Conservation (phyloP, 441 rosid species). For the Sinapis alba region DNA sequence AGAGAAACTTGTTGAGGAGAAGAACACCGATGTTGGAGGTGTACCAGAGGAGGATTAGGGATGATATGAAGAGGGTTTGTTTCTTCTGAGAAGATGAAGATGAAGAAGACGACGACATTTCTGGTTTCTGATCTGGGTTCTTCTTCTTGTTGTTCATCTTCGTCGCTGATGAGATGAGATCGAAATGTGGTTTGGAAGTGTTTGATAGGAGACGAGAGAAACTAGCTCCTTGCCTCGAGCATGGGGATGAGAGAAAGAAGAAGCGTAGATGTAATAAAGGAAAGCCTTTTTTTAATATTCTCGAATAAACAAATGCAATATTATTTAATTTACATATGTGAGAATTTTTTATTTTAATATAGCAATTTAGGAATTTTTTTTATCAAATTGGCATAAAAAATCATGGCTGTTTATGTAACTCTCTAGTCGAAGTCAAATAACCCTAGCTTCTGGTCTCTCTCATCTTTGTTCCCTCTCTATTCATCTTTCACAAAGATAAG, state of each 20-base stretch:
- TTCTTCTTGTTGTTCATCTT: slow-evolving; percentile 37
- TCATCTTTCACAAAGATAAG: no score
- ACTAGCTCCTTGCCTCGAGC: slow-evolving; percentile 15
- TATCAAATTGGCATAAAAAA: no score
- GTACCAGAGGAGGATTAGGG: slow-evolving; percentile 69
- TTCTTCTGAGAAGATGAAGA: slow-evolving; percentile 40
- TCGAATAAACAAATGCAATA: background rate
- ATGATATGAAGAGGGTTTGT: slow-evolving; percentile 55
- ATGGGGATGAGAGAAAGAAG: slow-evolving; percentile 23
- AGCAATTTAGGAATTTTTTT: background rate
- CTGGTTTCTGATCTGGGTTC: slow-evolving; percentile 40
- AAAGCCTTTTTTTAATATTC: background rate
- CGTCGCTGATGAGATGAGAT: background rate
- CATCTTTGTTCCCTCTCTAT: background rate
- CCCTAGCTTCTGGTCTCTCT: background rate
- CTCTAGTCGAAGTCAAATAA: no score
- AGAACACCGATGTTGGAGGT: slow-evolving; percentile 84
- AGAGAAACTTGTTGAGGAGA: slow-evolving; percentile 78
- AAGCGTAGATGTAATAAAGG: slow-evolving; percentile 12
- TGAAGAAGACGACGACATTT: slow-evolving; percentile 12
- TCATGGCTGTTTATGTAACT: no score
- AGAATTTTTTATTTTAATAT: background rate
- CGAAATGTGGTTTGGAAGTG: slow-evolving; percentile 1
- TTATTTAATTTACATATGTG: background rate
- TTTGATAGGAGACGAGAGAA: slow-evolving; percentile 8